Conservation (phyloP, 2,329 filamentous ascomycete genomes). For the Aspergillus piperis region DNA sequence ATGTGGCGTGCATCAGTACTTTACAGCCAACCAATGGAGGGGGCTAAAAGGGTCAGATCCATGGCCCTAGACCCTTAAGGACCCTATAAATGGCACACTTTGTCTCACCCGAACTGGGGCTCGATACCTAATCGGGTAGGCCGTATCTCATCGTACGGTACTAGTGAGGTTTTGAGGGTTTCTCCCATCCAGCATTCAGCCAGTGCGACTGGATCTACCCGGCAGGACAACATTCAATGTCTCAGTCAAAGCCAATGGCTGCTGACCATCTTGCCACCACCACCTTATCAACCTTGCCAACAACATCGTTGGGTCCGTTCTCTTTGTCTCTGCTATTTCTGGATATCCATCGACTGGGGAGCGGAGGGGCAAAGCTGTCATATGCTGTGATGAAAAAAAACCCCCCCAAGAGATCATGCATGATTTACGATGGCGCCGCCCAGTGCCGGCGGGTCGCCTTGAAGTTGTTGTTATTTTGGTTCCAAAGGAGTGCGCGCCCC, state of each 20-base stretch:
- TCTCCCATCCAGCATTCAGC: neutral
- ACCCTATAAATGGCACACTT: slow-evolving; percentile 27
- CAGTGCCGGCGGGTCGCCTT: neutral
- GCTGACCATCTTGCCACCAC: slow-evolving; percentile 1
- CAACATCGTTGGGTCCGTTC: neutral
- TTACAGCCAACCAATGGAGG: slow-evolving; percentile 15
- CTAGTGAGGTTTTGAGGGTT: neutral
- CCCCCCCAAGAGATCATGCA: neutral
- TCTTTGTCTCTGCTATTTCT: slow-evolving; percentile 6
- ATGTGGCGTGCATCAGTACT: slow-evolving; percentile 17
- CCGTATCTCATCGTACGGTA: neutral
- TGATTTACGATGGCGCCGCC: neutral
- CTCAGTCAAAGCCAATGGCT: slow-evolving; percentile 4
- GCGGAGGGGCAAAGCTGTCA: slow-evolving; percentile 10
- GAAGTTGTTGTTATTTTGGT: slow-evolving; percentile 1
- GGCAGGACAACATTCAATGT: slow-evolving; percentile 5
- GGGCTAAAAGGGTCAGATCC: slow-evolving; percentile 7
- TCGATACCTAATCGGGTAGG: neutral
- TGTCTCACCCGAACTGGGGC: slow-evolving; percentile 22
- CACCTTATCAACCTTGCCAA: neutral
- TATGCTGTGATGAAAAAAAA: slow-evolving; percentile 1
- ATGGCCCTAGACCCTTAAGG: slow-evolving; percentile 16
- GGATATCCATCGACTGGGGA: neutral
- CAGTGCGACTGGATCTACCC: slow-evolving; percentile 3
- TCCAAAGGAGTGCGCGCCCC: neutral